A percentile compares a stretch with the other conserved stretches of the same genome.
Evolutionary conservation across 805 yeast genomes (phyloP).

Genomic region (Yarrowia sp.): DNA sequence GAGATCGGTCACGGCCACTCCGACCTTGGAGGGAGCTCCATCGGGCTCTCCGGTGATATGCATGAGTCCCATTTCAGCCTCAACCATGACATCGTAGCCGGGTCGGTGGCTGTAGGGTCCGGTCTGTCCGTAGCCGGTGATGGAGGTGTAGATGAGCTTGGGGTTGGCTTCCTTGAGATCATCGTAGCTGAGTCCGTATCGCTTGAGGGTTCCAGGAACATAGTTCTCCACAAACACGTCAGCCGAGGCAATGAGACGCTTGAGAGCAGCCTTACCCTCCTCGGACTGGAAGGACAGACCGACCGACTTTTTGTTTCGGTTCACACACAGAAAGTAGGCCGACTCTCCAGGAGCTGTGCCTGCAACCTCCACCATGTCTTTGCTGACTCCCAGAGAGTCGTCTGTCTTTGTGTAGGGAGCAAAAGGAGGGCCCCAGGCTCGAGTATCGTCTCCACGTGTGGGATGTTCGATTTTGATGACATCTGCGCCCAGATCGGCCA

Average conservation of each 20-base stretch:
- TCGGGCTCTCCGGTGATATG: slow-evolving; percentile 44
- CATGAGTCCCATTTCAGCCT: slow-evolving; percentile 46
- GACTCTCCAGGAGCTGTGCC: slow-evolving; percentile 36
- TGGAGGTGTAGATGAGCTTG: slow-evolving; percentile 39
- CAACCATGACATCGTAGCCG: slow-evolving; percentile 47
- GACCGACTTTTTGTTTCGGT: slow-evolving; percentile 41
- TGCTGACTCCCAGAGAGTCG: background rate
- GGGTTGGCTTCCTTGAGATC: slow-evolving; percentile 34
- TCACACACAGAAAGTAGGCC: slow-evolving; percentile 42
- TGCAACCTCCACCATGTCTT: slow-evolving; percentile 9
- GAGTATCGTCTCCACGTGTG: slow-evolving; percentile 43
- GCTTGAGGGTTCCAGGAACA: slow-evolving; percentile 40
- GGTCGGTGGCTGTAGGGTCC: slow-evolving; percentile 42
- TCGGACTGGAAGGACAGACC: slow-evolving; percentile 40
- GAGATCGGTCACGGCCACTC: slow-evolving; percentile 45
- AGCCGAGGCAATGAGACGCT: slow-evolving; percentile 34
- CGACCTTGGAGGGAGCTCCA: slow-evolving; percentile 44
- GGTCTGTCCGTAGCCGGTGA: slow-evolving; percentile 45
- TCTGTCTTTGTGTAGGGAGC: slow-evolving; percentile 30
- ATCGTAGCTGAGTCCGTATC: slow-evolving; percentile 40
- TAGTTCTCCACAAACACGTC: slow-evolving; percentile 43
- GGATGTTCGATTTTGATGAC: slow-evolving; percentile 44
- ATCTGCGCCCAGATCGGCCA: slow-evolving; percentile 46
- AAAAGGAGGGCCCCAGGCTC: slow-evolving; percentile 47
- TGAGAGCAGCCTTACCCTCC: slow-evolving; percentile 39